phyloP scores from a whole-genome alignment of 2,329 filamentous ascomycete species.

The Massarina eburnea region DNA sequence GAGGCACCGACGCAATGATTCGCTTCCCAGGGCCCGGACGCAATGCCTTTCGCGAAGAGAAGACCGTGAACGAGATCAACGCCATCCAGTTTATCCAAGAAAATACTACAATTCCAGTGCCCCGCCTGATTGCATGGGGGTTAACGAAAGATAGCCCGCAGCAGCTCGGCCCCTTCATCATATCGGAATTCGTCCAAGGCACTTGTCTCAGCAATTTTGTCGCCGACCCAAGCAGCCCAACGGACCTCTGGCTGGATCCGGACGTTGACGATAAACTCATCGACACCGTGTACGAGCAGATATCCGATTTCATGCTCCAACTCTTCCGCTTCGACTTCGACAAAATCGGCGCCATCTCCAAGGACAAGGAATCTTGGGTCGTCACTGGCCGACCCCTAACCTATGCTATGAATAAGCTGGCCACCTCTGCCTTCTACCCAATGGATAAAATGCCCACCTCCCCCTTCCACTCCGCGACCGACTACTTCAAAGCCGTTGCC shows the following conservation, averaged over 20 bases:
- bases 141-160: conserved; percentile 10
- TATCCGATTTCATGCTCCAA: conserved; percentile 12
- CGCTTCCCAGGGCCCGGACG: conserved; percentile 13
- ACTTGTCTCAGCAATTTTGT: conserved; percentile 8
- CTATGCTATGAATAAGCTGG: conserved; percentile 26
- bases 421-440: conserved; percentile 32
- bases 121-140: conserved; percentile 13
- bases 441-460: conserved; percentile 27
- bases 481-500: conserved; percentile 21
- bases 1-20: conserved; percentile 10
- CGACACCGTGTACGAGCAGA: conserved; percentile 14
- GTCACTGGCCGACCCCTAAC: conserved; percentile 17
- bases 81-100: conserved; percentile 4
- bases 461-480: conserved; percentile 21
- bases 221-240: conserved; percentile 13
- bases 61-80: too few species aligned
- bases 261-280: conserved; percentile 14
- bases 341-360: conserved; percentile 18
- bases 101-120: conserved; percentile 14
- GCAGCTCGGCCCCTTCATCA: conserved; percentile 18
- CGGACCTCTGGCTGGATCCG: conserved; percentile 11
- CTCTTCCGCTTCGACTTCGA: conserved; percentile 15
- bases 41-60: conserved; percentile 2
- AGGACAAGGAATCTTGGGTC: too few species aligned
- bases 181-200: conserved; percentile 16